A percentile compares a stretch with the other conserved stretches of the same genome.
phyloP scores from a whole-genome alignment of 371 early-diverging fungal species.

The Coemansia sp. region DNA sequence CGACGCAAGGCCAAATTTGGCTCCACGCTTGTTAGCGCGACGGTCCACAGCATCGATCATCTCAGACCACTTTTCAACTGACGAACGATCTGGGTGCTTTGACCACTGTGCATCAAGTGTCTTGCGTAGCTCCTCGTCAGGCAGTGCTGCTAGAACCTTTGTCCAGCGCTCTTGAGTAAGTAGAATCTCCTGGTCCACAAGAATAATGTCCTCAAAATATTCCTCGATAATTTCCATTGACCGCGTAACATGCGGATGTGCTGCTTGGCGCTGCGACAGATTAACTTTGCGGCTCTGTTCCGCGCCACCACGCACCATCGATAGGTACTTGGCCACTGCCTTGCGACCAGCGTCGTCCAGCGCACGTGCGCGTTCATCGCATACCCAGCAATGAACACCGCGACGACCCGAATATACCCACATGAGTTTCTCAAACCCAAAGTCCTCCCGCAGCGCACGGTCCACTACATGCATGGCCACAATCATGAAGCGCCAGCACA shows the following conservation, averaged over 20 bases:
- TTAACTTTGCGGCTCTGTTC: conserved; percentile 69
- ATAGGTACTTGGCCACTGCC: conserved; percentile 84
- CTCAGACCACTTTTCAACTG: conserved; percentile 62
- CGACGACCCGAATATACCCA: conserved; percentile 99
- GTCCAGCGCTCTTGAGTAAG: conserved; percentile 62
- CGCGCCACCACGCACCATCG: conserved; percentile 82
- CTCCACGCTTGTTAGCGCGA: conserved; percentile 24
- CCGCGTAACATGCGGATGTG: conserved; percentile 54
- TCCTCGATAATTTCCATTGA: conserved; percentile 61
- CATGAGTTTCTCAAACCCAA: conserved; percentile 91
- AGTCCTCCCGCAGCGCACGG: conserved; percentile 71
- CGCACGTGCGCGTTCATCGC: conserved; percentile 82
- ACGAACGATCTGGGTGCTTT: conserved; percentile 50
- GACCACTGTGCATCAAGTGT: conserved; percentile 57
- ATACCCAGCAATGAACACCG: conserved; percentile 99
- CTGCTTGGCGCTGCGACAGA: conserved; percentile 64
- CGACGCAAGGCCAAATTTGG: conserved; percentile 24
- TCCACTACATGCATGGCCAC: conserved; percentile 87
- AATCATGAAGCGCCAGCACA: conserved; percentile 95
- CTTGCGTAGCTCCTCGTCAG: conserved; percentile 63
- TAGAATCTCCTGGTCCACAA: conserved; percentile 73
- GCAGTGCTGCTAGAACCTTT: conserved; percentile 71
- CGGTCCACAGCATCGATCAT: conserved; percentile 39
- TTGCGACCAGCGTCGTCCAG: conserved; percentile 76
- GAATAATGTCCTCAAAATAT: conserved; percentile 66